Percentiles rank a stretch among this genome's conserved stretches.
Evolutionary conservation across 495 filamentous ascomycete species (phyloP).

Genomic region (Pseudevernia furfuracea): DNA sequence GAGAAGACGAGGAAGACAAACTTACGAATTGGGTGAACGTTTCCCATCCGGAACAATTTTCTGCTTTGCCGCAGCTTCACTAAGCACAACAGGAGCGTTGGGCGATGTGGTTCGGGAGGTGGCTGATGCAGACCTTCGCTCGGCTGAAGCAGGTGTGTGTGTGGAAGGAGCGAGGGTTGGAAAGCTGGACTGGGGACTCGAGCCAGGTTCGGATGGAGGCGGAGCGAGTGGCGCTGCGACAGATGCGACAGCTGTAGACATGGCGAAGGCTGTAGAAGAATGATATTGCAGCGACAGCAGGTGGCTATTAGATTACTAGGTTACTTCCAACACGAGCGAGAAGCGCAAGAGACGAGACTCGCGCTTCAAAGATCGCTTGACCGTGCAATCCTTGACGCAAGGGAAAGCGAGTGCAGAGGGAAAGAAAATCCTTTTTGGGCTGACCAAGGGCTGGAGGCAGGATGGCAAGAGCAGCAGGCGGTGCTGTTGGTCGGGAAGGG

Average conservation of each 20-base stretch:
- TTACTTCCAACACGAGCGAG: neutral
- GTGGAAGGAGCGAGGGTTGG: conserved; percentile 37
- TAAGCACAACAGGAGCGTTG: conserved; percentile 25
- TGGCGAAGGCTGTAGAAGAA: conserved; percentile 25
- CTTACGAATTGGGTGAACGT: conserved; percentile 50
- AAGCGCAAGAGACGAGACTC: conserved; percentile 18
- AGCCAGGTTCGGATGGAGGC: conserved; percentile 40
- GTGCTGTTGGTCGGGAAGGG: neutral
- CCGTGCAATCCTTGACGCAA: neutral
- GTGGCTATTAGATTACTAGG: neutral
- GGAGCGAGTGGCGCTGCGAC: conserved; percentile 41
- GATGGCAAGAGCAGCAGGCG: neutral
- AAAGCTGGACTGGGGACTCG: conserved; percentile 41
- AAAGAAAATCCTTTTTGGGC: neutral
- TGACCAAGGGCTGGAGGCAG: neutral
- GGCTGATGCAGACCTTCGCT: conserved; percentile 27
- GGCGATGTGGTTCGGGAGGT: conserved; percentile 23
- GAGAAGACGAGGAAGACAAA: conserved; percentile 21
- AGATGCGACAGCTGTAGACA: conserved; percentile 49
- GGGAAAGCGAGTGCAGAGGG: neutral
- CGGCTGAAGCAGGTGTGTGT: conserved; percentile 25
- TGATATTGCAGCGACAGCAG: conserved; percentile 9
- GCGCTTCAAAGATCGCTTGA: conserved; percentile 13
- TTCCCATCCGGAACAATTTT: conserved; percentile 45
- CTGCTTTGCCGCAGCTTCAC: conserved; percentile 36